phyloP scores from a whole-genome alignment of 192 early-diverging fungal genomes.

The Backusella tuberculispora region DNA sequence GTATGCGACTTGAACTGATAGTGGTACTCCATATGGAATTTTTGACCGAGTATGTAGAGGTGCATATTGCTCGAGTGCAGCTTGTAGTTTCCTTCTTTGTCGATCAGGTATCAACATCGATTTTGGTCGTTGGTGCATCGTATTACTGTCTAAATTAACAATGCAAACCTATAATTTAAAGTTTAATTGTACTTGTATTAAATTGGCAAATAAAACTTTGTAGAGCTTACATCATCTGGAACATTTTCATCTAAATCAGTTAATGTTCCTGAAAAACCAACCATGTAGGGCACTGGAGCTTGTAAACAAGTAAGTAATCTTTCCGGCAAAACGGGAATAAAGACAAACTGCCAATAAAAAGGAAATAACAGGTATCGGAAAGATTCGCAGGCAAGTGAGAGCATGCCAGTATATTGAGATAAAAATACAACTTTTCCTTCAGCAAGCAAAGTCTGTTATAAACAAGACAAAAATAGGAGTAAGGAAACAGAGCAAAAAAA shows the following conservation, averaged over 20 bases:
- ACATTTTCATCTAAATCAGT: constrained; percentile 54
- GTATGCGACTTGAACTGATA: constrained; percentile 59
- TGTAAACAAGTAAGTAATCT: constrained; percentile 58
- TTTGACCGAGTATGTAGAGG: constrained; percentile 43
- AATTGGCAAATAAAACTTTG: background rate
- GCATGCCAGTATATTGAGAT: constrained; percentile 68
- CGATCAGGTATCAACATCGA: constrained; percentile 57
- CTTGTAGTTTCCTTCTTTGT: constrained; percentile 66
- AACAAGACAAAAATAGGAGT: background rate
- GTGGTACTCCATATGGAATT: constrained; percentile 55
- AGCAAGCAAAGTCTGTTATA: constrained; percentile 51
- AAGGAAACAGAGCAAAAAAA: background rate
- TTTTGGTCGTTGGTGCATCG: constrained; percentile 47
- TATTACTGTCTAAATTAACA: constrained; percentile 74
- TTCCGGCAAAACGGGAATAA: constrained; percentile 74
- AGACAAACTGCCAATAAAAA: constrained; percentile 78
- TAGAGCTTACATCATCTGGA: constrained; percentile 63
- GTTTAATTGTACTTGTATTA: background rate
- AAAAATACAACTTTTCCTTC: constrained; percentile 78
- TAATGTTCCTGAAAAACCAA: constrained; percentile 64
- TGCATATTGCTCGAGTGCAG: constrained; percentile 61
- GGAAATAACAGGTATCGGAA: constrained; percentile 71
- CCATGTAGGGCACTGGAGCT: constrained; percentile 80
- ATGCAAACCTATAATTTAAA: constrained; percentile 51
- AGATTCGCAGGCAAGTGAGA: constrained; percentile 67